Percentiles rank a stretch among this genome's conserved stretches.
Conservation (phyloP, 225 moss, liverwort and hornwort genomes). For the Physcomitrellopsis africana region DNA sequence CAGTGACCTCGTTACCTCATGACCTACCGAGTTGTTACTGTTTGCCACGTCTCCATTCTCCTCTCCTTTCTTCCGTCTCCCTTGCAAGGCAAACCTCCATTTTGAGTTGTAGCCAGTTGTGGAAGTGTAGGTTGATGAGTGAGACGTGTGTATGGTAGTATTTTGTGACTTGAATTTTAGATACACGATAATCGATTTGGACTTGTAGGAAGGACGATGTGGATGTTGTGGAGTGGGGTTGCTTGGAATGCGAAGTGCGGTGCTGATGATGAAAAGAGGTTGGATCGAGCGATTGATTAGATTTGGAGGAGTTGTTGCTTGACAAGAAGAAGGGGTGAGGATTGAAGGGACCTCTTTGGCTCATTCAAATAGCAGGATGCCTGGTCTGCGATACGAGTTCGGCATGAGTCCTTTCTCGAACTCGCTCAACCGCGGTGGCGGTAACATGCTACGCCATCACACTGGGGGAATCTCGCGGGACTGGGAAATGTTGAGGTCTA, state of each 20-base stretch:
- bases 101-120: too few species aligned
- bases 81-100: not conserved
- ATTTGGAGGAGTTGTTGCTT: not conserved
- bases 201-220: too few species aligned
- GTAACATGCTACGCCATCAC: not conserved
- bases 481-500: conserved; percentile 5
- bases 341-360: not conserved
- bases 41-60: not conserved
- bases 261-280: too few species aligned
- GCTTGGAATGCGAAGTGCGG: too few species aligned
- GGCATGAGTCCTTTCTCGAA: conserved; percentile 25
- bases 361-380: conserved; percentile 22
- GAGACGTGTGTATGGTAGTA: too few species aligned
- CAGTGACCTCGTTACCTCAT: not conserved
- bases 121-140: too few species aligned
- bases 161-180: too few species aligned
- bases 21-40: not conserved
- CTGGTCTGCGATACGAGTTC: conserved; percentile 26
- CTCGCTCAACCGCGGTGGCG: conserved; percentile 18
- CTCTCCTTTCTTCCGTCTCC: not conserved
- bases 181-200: too few species aligned
- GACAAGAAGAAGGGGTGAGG: not conserved
- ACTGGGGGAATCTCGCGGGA: conserved; percentile 16
- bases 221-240: too few species aligned
- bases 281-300: not conserved